Conservation (phyloP, 768 basidiomycete genomes). For the Phanerodontia chrysosporium region DNA sequence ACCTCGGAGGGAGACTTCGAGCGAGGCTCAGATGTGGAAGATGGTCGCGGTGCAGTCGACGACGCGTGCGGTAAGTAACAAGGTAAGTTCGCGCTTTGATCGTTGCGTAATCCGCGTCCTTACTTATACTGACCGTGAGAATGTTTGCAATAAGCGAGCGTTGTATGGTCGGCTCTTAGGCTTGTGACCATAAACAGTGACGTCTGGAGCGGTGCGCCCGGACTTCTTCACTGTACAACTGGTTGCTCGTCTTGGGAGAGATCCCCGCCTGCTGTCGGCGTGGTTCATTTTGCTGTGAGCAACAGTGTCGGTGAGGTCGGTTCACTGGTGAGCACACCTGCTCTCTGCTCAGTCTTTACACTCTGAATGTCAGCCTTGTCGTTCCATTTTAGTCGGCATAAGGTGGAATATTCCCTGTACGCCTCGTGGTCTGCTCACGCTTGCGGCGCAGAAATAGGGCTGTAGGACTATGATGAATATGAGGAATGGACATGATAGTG, state of each 20-base stretch:
- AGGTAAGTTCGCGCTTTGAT: neutral
- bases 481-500: conserved; percentile 7
- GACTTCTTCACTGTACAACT: neutral
- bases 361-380: neutral
- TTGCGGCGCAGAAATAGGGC: neutral
- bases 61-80: neutral
- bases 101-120: neutral
- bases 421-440: neutral
- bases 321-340: neutral
- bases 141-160: neutral
- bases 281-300: neutral
- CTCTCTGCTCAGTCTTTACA: neutral
- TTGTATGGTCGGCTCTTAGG: neutral
- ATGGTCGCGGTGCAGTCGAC: neutral
- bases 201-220: neutral
- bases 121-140: neutral
- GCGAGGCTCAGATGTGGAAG: neutral
- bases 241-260: neutral
- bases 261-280: neutral
- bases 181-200: neutral
- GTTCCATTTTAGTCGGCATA: neutral
- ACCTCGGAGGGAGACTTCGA: too few species aligned
- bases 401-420: neutral
- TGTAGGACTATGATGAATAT: neutral
- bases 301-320: neutral